Base-by-base conservation (phyloP, 331 rosid species). In the Malus hybrid region DNA sequence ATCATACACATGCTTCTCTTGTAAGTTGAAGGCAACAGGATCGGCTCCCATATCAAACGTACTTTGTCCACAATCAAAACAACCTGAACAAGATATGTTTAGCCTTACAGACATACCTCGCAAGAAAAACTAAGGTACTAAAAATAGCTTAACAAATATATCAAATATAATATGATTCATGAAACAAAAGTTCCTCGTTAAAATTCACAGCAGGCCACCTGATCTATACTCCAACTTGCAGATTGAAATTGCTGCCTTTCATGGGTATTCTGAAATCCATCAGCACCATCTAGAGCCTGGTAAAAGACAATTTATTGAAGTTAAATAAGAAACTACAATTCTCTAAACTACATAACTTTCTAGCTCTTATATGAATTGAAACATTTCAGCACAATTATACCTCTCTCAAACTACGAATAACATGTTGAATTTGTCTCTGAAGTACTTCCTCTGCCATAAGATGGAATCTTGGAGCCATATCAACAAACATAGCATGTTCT, bases 181-280 rank as follows among this genome's bases (percentile, higher is more conserved):
- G 72, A 19, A 73, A 73, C 62, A 78, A 74, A 67, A 27, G 60
- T 67, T 33, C 63, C 68, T 73, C 73, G 10, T 67, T 14, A 56
- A 59, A 72, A 73, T 62, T 44, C 57, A 79, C 79, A 75, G 64
- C 46, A 77, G 73, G 73, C 60, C 76, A 94, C 98, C 97, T 91
- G 98, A 75, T 94, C 97, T 62, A 94, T 84, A 82, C 98, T 84
- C 73, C 90, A 91, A 69, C 87, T 91, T 33, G 93, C 93, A n/a
- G 94, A 88, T 77, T 94, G 95, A 71, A 83, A 94, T 77, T 81
- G 86, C 48, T 88, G 85, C 85, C 78, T 87, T 68, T 84, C 84
- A 79, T 94, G 97, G 70, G 98, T 91, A 85, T 94, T 94, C 80
- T 94, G 97, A 83, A 91, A 94, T 77, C 98, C 97, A 67, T 85